Evolutionary conservation across 2,329 filamentous ascomycete genomes (phyloP), one percentile per base, ranked within the genome.

Genomic region (Nemania serpens): DNA sequence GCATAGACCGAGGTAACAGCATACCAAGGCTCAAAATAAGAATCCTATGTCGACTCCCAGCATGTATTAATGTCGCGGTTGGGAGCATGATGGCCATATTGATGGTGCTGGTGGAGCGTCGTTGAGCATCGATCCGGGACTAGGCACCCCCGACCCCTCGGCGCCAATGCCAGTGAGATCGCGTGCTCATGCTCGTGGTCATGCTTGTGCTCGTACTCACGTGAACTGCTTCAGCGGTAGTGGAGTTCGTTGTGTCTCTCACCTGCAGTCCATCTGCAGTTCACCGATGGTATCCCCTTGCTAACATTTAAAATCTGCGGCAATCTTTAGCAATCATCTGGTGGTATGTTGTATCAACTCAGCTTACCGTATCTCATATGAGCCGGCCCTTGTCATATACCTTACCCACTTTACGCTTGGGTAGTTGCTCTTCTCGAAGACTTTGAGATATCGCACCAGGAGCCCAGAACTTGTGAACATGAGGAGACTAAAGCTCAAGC

Each of bases 361-460:
- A 5, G 15, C 78, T 70, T 68, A 96, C 89, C 93, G 84, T 75
- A 99, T 97, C 79, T 99, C 95, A 77, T 99, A 99, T 76, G 93
- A 97, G 29, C 95, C 95, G 15, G 94, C 95, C 68, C 94, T 88
- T 17, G 95, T 99, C 95, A 99, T 98, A 77, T 99, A 99, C 70
- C 95, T 83, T 70, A 99, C 95, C 95, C 95, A 99, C 78, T 99
- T 99, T 50, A 99, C 95, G 73, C 93, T 97, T 65, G 91, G 96
- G 76, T 99, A 99, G 77, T 98, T 98, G 77, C 87, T 95, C 87
- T 99, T 99, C 81, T 99, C 95, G 79, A 99, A 99, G 1, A 99
- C 95, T 79, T 99, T 99, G 59, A 99, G 79, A 76, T 99, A 99
- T 51, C 96, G 83, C 59, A 99, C 95, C 66, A 99, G 75, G 73